Conservation (phyloP, 768 basidiomycete species). For the Psilocybe sp. region DNA sequence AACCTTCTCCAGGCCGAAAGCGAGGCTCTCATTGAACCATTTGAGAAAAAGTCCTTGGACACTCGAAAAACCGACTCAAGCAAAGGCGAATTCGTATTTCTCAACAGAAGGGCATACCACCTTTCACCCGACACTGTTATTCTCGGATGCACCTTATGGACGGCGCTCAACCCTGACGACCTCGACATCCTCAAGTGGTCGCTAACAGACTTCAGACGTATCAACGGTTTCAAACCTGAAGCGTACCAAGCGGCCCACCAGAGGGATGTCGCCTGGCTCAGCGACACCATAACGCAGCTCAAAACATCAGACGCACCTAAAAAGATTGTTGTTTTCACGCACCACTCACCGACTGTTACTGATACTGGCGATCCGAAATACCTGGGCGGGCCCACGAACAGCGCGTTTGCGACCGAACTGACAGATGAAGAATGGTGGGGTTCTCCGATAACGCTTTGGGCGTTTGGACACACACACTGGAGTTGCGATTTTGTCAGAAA, state of each 20-base stretch:
- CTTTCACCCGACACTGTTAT: constrained; percentile 28
- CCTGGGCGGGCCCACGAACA: constrained; percentile 18
- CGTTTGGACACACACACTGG: constrained; percentile 41
- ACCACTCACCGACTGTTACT: constrained; percentile 36
- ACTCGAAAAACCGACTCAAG: too few species aligned
- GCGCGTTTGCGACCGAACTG: constrained; percentile 32
- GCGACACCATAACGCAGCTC: constrained; percentile 19
- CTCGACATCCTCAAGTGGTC: constrained; percentile 22
- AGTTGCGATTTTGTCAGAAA: constrained; percentile 30
- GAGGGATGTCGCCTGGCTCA: constrained; percentile 31
- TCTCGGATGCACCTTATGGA: constrained; percentile 42
- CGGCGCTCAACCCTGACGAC: constrained; percentile 24
- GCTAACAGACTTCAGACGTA: constrained; percentile 32
- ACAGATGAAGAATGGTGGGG: constrained; percentile 23
- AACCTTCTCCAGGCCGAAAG: too few species aligned
- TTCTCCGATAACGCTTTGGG: constrained; percentile 29
- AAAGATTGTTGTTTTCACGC: constrained; percentile 32
- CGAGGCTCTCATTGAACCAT: too few species aligned
- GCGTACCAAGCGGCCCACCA: constrained; percentile 21
- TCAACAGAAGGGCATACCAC: constrained; percentile 32
- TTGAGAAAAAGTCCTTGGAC: too few species aligned
- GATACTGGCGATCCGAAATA: constrained; percentile 28
- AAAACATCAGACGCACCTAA: constrained; percentile 24
- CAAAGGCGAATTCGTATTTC: constrained; percentile 16
- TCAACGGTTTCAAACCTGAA: constrained; percentile 22